These are phyloP conservation scores for Teunomyces pallodes DNA, from an alignment of 805 yeast species.

Conservation along the genomic window DNA sequence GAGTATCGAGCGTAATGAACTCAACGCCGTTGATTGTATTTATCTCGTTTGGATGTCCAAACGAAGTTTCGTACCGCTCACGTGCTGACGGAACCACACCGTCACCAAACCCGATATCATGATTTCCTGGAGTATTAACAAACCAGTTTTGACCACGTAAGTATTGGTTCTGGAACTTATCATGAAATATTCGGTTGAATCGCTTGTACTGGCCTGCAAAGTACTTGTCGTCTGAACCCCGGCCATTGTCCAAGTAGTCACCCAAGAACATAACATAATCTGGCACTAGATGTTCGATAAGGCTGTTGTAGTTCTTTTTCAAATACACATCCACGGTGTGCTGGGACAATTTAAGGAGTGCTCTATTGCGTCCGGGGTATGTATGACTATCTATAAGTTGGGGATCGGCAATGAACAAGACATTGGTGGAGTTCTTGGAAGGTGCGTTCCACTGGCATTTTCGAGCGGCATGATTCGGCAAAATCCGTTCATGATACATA, in stretches of 20 bases:
- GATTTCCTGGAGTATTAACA: slow-evolving; percentile 30
- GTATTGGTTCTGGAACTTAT: slow-evolving; percentile 11
- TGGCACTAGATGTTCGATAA: slow-evolving; percentile 31
- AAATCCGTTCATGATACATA: slow-evolving; percentile 29
- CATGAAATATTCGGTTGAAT: slow-evolving; percentile 31
- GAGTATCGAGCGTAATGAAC: slow-evolving; percentile 20
- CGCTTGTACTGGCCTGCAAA: slow-evolving; percentile 27
- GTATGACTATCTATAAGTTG: slow-evolving; percentile 45
- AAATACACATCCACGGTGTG: slow-evolving; percentile 42
- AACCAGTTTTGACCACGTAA: slow-evolving; percentile 23
- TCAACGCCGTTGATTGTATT: slow-evolving; percentile 30
- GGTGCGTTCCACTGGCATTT: slow-evolving; percentile 32
- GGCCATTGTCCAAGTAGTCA: slow-evolving; percentile 42
- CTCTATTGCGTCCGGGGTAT: slow-evolving; percentile 36
- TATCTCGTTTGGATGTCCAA: slow-evolving; percentile 32
- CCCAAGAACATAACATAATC: slow-evolving; percentile 40
- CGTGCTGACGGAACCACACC: slow-evolving; percentile 23
- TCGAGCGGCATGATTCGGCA: slow-evolving; percentile 25
- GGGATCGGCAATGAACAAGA: slow-evolving; percentile 43
- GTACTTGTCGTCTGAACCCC: slow-evolving; percentile 31
- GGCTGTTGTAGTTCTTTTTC: slow-evolving; percentile 34
- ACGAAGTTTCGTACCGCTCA: slow-evolving; percentile 26
- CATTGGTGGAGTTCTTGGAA: slow-evolving; percentile 17
- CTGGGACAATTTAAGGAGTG: slow-evolving; percentile 31
- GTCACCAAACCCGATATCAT: slow-evolving; percentile 26